Evolutionary conservation across 208 protist species (phyloP), one percentile per base, ranked within the genome.

Genomic region (Leishmania major): DNA sequence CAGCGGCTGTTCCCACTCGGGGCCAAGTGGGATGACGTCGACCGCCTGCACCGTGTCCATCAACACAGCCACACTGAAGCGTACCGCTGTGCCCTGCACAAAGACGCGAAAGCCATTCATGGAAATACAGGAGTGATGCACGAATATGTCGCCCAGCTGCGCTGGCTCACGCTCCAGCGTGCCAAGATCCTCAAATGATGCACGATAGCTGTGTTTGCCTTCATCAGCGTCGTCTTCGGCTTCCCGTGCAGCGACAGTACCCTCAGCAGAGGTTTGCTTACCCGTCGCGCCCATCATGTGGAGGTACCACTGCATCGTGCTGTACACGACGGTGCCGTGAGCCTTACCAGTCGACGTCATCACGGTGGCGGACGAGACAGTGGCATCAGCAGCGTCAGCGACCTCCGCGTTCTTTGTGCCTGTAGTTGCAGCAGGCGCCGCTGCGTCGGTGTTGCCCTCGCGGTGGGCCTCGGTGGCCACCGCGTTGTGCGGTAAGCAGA

Each of bases 41-140:
- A 94, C 89, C 43, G 91, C 91, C 85, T 94, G 91, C 53, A 92
- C 82, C 28, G 85, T 91, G 53, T 88, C 74, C 85, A 90, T 92
- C 47, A 90, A 51, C 79, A 88, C 84, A 17, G 78, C 85, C 60
- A 92, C 84, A 53, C 81, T 82, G 78, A 94, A 94, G 80, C 85
- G 84, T 31, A 94, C 89, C 10, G 82, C 71, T 31, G 81, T 87
- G 75, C 91, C 89, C 17, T 88, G 81, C 35, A 81, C 75, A 55
- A 94, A 82, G 13, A 87, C 83, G 51, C 89, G 89, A 64, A 92
- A 92, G 75, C 88, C 89, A 40, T 88, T 72, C 87, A 91, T 92
- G 45, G 85, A 82, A 49, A 94, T 85, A 77, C 89, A 91, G 11
- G 84, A 91, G 77, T 94, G 88, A 69, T 92, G 89, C 31, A 94